phyloP scores from a whole-genome alignment of 2,329 filamentous ascomycete genomes.

The Celoporthe dispersa region DNA sequence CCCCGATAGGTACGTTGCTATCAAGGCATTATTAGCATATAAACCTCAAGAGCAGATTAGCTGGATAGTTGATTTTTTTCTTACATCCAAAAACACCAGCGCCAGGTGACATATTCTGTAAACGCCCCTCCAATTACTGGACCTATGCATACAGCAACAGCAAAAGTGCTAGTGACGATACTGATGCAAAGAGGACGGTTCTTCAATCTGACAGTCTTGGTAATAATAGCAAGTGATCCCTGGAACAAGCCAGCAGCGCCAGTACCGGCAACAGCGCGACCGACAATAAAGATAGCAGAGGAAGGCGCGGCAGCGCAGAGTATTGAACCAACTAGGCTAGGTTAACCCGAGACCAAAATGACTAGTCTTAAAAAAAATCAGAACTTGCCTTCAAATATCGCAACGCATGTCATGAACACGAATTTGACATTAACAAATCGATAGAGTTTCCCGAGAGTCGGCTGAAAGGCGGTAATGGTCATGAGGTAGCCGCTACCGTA shows the following conservation, averaged over 20 bases:
- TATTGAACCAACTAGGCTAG: slow-evolving; percentile 39
- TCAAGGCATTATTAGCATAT: neutral
- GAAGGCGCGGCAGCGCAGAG: slow-evolving; percentile 41
- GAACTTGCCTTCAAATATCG: slow-evolving; percentile 41
- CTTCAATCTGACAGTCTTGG: slow-evolving; percentile 35
- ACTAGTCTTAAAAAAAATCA: too few relatives aligned
- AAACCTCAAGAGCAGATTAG: too few relatives aligned
- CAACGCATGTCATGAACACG: slow-evolving; percentile 41
- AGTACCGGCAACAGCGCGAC: slow-evolving; percentile 38
- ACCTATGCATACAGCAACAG: slow-evolving; percentile 50
- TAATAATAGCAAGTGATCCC: slow-evolving; percentile 44
- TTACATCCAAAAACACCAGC: slow-evolving; percentile 12
- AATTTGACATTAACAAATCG: slow-evolving; percentile 46
- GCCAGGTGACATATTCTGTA: slow-evolving; percentile 39
- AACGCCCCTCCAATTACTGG: slow-evolving; percentile 56
- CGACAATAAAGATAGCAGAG: slow-evolving; percentile 36
- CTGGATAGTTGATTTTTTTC: too few relatives aligned
- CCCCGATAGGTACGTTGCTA: slow-evolving; percentile 3
- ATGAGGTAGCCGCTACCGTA: slow-evolving; percentile 46
- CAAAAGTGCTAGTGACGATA: slow-evolving; percentile 48
- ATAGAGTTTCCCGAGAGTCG: slow-evolving; percentile 43
- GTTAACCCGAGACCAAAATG: neutral
- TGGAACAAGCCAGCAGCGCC: slow-evolving; percentile 49
- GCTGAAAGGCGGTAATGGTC: slow-evolving; percentile 44
- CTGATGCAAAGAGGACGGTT: slow-evolving; percentile 38